Evolutionary conservation across 345 rosid genomes (phyloP).

Genomic region (Salix arbutifolia): DNA sequence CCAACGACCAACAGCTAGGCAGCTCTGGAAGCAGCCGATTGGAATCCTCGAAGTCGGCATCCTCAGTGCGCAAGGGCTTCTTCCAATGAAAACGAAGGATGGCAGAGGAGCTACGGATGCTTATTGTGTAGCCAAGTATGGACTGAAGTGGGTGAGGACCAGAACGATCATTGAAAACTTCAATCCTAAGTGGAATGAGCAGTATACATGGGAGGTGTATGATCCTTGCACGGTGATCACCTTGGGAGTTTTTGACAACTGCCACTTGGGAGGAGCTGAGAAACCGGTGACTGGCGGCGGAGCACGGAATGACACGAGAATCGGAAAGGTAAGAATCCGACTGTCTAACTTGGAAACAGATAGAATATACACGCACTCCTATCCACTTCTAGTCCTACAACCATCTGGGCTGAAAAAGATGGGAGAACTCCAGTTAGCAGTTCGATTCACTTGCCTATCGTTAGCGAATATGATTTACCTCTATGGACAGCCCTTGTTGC

Average conservation of each 20-base stretch:
- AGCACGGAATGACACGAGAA: constrained; percentile 15
- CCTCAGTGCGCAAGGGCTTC: constrained; percentile 33
- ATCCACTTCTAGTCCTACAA: constrained; percentile 32
- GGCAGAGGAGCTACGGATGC: constrained; percentile 24
- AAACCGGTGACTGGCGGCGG: constrained; percentile 13
- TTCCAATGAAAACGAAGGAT: constrained; percentile 24
- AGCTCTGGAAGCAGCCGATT: constrained; percentile 29
- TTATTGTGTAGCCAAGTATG: constrained; percentile 33
- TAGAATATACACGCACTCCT: constrained; percentile 26
- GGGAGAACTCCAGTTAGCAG: constrained; percentile 34
- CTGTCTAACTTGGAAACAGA: constrained; percentile 30
- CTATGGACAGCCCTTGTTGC: constrained; percentile 27
- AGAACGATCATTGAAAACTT: constrained; percentile 28
- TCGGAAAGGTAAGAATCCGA: constrained; percentile 33
- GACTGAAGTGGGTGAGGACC: constrained; percentile 32
- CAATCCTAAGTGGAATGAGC: constrained; percentile 37
- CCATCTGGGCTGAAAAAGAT: constrained; percentile 32
- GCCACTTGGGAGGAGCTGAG: constrained; percentile 22
- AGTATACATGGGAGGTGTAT: constrained; percentile 35
- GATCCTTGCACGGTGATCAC: constrained; percentile 37
- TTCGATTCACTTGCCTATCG: constrained; percentile 31
- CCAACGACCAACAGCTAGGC: constrained; percentile 28
- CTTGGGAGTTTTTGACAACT: constrained; percentile 32
- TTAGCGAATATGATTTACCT: constrained; percentile 27
- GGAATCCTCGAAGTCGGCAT: constrained; percentile 32